Evolutionary conservation across 306 rosid species (phyloP), one percentile per base, ranked within the genome.

Genomic region (Prinsepia uniflora): DNA sequence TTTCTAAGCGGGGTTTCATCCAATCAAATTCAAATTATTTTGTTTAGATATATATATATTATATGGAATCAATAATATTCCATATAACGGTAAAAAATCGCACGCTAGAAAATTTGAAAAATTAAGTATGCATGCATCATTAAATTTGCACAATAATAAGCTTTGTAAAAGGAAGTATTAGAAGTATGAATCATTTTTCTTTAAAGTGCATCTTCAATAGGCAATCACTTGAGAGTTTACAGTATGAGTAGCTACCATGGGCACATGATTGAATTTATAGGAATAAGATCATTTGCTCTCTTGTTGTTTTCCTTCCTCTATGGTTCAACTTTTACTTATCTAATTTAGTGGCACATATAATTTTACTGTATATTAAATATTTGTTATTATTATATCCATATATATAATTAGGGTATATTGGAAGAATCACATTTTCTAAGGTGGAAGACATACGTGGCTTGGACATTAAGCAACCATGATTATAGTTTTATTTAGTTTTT

Each of bases 371-470:
- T n/a, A 52, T 52, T n/a, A 52, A 52, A n/a, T n/a, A 30, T 48
- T n/a, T 52, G 57, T 52, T 53, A n/a, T 53, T 7, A 17, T 6
- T 53, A 8, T 53, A 5, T 7, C 14, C 14, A 13, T 46, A 46
- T 46, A 46, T 24, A 24, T 24, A 24, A 24, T 46, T 46, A 2
- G 36, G 36, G 24, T 53, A 53, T n/a, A 8, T 57, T 57, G 2
- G 41, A 57, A 57, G 62, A 8, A 24, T 39, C 62, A 20, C 22
- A 15, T 56, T 56, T 56, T 11, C 20, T 11, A 30, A 22, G 34
- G 55, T 20, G 52, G 50, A 72, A 56, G 39, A 43, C 73, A 85
- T 19, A 19, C 72, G 39, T 68, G 72, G 63, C 40, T 40, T 53
- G 49, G 63, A 68, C 50, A 12, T 53, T 52, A 53, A 39, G 63